Evolutionary conservation across 768 basidiomycete genomes (phyloP).

Genomic region (Macrolepiota dolichaula): DNA sequence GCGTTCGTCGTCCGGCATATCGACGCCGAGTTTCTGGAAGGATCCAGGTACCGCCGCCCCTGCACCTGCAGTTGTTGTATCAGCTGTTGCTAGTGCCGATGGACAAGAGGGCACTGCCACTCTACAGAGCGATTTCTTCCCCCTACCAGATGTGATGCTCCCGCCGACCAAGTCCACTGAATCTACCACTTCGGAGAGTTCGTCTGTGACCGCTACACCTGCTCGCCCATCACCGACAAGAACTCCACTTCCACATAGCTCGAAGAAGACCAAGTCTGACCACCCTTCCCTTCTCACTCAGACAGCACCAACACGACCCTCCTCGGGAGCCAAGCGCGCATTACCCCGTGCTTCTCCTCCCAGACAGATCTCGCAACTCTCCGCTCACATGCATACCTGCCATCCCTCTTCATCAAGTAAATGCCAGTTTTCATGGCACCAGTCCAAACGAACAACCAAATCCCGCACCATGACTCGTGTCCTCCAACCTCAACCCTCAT

Average conservation of each 20-base stretch:
- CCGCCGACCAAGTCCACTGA: neutral
- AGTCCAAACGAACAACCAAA: slow-evolving; percentile 9
- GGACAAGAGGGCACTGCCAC: slow-evolving; percentile 38
- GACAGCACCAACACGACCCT: slow-evolving; percentile 46
- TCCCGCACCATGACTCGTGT: slow-evolving; percentile 17
- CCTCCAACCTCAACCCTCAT: slow-evolving; percentile 17
- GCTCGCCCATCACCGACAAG: slow-evolving; percentile 38
- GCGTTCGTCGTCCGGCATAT: slow-evolving; percentile 30
- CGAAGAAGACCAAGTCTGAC: slow-evolving; percentile 18
- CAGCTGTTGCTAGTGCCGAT: slow-evolving; percentile 43
- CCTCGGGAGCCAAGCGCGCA: slow-evolving; percentile 23
- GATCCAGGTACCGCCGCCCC: slow-evolving; percentile 49
- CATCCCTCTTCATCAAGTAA: slow-evolving; percentile 26
- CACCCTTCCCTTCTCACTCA: slow-evolving; percentile 60
- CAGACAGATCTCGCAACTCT: slow-evolving; percentile 36
- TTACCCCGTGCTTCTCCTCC: slow-evolving; percentile 33
- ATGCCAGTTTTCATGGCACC: slow-evolving; percentile 13
- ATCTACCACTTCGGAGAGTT: slow-evolving; percentile 30
- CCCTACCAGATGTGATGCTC: slow-evolving; percentile 2
- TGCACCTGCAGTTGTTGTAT: slow-evolving; percentile 52
- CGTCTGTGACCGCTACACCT: slow-evolving; percentile 37
- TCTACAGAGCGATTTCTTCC: slow-evolving; percentile 15
- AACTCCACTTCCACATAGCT: slow-evolving; percentile 22
- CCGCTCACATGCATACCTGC: slow-evolving; percentile 35
- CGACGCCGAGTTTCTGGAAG: slow-evolving; percentile 43